phyloP scores from a whole-genome alignment of 129 eudicot genomes.

The Chrysanthemum makinoi region DNA sequence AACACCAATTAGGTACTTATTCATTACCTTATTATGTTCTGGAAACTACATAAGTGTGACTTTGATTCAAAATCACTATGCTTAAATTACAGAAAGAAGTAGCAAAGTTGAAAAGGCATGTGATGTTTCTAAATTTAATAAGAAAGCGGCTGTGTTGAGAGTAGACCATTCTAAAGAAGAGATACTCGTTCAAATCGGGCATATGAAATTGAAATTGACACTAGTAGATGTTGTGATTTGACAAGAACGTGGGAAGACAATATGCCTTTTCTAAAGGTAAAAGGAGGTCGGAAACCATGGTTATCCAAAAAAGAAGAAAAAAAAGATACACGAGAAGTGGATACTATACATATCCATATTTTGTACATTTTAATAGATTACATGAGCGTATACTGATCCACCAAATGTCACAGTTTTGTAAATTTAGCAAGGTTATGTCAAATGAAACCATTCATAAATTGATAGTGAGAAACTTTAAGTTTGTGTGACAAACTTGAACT shows the following conservation, averaged over 20 bases:
- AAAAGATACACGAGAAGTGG: neutral
- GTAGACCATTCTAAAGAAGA: slow-evolving; percentile 70
- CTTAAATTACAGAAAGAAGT: slow-evolving; percentile 38
- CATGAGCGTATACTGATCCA: neutral
- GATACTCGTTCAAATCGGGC: slow-evolving; percentile 69
- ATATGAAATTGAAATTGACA: slow-evolving; percentile 67
- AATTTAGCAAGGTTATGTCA: too few relatives aligned
- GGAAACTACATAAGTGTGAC: neutral
- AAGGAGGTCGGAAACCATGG: neutral
- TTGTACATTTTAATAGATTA: neutral
- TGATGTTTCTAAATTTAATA: slow-evolving; percentile 69
- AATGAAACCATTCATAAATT: too few relatives aligned
- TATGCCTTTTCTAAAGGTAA: too few relatives aligned
- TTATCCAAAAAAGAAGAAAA: neutral
- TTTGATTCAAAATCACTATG: neutral
- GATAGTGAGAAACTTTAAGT: too few relatives aligned
- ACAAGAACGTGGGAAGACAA: slow-evolving; percentile 13
- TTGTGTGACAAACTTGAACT: too few relatives aligned
- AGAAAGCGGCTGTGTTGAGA: slow-evolving; percentile 58
- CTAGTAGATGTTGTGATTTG: slow-evolving; percentile 48
- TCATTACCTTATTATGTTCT: slow-evolving; percentile 12
- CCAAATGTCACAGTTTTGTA: neutral
- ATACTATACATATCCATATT: neutral
- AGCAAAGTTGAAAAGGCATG: slow-evolving; percentile 57
- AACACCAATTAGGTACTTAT: slow-evolving; percentile 44